Evolutionary conservation across 805 yeast genomes (phyloP).

Genomic region (Monosporozyma solicola): DNA sequence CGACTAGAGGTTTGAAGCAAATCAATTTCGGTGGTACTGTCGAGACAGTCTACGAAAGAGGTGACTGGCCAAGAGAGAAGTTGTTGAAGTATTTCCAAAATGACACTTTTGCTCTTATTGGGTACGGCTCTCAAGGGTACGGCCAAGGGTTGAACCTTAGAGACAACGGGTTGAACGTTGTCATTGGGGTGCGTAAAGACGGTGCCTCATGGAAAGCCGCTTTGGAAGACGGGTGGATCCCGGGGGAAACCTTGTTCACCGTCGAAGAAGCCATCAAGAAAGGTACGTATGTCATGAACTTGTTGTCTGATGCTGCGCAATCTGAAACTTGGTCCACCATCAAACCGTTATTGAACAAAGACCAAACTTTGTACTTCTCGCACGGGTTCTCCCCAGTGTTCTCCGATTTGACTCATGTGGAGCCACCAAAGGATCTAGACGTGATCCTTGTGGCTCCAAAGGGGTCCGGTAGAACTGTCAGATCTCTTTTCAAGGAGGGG

Average conservation of each 20-base stretch:
- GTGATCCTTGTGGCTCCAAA: slow-evolving; percentile 99
- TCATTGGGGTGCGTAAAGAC: slow-evolving; percentile 95
- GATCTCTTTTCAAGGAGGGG: slow-evolving; percentile 99
- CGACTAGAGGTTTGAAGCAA: slow-evolving; percentile 86
- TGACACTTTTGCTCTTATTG: slow-evolving; percentile 94
- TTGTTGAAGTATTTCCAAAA: slow-evolving; percentile 92
- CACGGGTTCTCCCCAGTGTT: slow-evolving; percentile 99
- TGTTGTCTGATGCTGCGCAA: slow-evolving; percentile 98
- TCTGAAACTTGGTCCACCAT: slow-evolving; percentile 91
- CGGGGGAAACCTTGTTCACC: slow-evolving; percentile 95
- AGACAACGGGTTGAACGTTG: slow-evolving; percentile 96
- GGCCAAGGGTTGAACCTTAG: slow-evolving; percentile 99
- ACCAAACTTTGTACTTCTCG: slow-evolving; percentile 96
- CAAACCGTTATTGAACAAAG: slow-evolving; percentile 90
- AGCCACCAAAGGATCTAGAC: slow-evolving; percentile 88
- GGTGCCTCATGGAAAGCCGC: slow-evolving; percentile 99
- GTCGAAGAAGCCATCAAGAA: slow-evolving; percentile 85
- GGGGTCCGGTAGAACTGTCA: slow-evolving; percentile 99
- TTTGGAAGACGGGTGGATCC: slow-evolving; percentile 99
- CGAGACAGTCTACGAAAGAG: slow-evolving; percentile 95
- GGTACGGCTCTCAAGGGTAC: slow-evolving; percentile 99
- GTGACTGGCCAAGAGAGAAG: slow-evolving; percentile 99
- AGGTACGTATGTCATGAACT: slow-evolving; percentile 96
- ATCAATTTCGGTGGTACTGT: slow-evolving; percentile 94
- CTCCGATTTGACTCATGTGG: slow-evolving; percentile 95